Percentiles rank a stretch among this genome's conserved stretches.
phyloP scores from a whole-genome alignment of 805 yeast species.

The Ogataea ramenticola region DNA sequence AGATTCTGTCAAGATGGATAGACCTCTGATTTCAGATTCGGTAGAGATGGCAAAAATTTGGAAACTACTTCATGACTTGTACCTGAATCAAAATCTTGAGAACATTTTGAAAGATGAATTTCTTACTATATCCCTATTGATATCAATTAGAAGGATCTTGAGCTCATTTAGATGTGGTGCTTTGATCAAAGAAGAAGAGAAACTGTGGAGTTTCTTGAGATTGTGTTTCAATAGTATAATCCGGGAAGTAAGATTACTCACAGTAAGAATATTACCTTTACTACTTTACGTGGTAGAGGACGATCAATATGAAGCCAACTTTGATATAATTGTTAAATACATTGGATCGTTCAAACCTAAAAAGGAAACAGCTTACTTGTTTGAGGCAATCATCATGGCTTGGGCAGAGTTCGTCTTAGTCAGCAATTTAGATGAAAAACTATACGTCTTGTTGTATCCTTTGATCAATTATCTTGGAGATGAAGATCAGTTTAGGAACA shows the following conservation, averaged over 20 bases:
- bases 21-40: conserved; percentile 19
- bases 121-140: conserved; percentile 36
- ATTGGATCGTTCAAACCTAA: conserved; percentile 36
- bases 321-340: conserved; percentile 35
- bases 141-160: conserved; percentile 41
- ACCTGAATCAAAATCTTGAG: conserved; percentile 13
- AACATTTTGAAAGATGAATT: conserved; percentile 9
- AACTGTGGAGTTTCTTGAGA: conserved; percentile 34
- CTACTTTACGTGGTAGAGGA: conserved; percentile 36
- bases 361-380: conserved; percentile 30
- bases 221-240: conserved; percentile 32
- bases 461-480: conserved; percentile 63
- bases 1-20: conserved; percentile 18
- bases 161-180: conserved; percentile 45
- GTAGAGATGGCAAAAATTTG: conserved; percentile 17
- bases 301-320: conserved; percentile 33
- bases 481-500: conserved; percentile 53
- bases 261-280: conserved; percentile 48
- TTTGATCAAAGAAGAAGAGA: conserved; percentile 18
- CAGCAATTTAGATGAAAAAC: conserved; percentile 53
- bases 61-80: conserved; percentile 18
- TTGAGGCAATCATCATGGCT: conserved; percentile 52
- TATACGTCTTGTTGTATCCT: conserved; percentile 58
- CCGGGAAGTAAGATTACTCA: conserved; percentile 49
- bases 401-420: conserved; percentile 62